phyloP scores from a whole-genome alignment of 225 moss, liverwort and hornwort species.

The Marchantia polymorpha region DNA sequence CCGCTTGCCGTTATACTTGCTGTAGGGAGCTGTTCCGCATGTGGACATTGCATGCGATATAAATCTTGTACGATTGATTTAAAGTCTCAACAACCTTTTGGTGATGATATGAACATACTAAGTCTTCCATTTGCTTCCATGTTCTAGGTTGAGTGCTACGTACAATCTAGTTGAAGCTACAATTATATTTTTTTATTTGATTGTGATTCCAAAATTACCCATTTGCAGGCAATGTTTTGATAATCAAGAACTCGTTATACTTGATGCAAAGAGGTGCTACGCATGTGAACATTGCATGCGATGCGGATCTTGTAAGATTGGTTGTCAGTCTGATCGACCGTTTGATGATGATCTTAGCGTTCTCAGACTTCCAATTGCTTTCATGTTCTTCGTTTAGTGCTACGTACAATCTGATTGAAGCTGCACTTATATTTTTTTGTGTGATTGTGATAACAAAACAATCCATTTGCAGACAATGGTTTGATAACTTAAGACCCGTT shows the following conservation, averaged over 20 bases:
- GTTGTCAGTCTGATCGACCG: conserved; percentile 63
- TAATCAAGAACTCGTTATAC: not conserved
- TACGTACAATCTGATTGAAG: too few relatives aligned
- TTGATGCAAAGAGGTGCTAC: conserved; percentile 77
- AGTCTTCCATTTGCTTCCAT: too few relatives aligned
- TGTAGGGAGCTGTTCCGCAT: too few relatives aligned
- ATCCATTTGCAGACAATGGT: not conserved
- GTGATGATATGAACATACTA: too few relatives aligned
- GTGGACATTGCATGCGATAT: too few relatives aligned
- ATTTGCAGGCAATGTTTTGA: not conserved
- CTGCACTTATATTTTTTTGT: too few relatives aligned
- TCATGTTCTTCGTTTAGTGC: not conserved
- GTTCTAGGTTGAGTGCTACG: too few relatives aligned
- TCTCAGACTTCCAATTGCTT: too few relatives aligned
- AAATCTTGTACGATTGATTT: too few relatives aligned
- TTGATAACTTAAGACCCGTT: not conserved
- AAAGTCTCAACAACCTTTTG: too few relatives aligned
- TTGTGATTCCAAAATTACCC: not conserved
- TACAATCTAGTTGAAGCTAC: not conserved
- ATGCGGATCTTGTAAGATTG: conserved; percentile 71
- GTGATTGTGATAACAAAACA: not conserved
- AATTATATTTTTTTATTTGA: too few relatives aligned
- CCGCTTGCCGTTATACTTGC: too few relatives aligned
- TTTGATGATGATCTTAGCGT: conserved; percentile 40
- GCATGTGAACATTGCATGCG: conserved; percentile 94